phyloP scores from a whole-genome alignment of 2,329 filamentous ascomycete genomes.

The Botryotinia convoluta region DNA sequence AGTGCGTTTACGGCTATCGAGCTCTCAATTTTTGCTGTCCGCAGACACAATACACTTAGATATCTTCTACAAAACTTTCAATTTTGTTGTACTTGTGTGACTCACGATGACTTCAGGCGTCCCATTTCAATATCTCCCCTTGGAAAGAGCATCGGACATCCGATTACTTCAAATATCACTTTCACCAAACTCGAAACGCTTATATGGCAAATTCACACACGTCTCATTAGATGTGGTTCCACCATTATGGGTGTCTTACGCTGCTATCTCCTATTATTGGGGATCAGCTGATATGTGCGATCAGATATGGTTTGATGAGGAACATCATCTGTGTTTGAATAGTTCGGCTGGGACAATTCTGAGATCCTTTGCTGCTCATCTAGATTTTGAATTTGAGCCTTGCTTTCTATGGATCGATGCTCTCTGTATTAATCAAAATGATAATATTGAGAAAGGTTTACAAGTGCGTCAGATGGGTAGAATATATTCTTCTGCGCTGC shows the following conservation, averaged over 20 bases:
- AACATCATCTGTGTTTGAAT: neutral
- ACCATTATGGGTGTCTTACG: neutral
- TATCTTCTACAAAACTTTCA: accelerated
- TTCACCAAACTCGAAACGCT: neutral
- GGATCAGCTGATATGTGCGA: neutral
- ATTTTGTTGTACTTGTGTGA: neutral
- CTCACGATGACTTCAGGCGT: neutral
- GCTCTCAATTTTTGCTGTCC: too few relatives aligned
- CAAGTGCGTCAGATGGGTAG: neutral
- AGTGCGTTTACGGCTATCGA: neutral
- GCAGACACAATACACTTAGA: neutral
- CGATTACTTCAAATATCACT: neutral
- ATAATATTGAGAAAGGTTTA: neutral
- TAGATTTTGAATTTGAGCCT: neutral
- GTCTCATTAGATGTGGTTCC: neutral
- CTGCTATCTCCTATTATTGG: neutral
- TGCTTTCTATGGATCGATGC: neutral
- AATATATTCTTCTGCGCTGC: neutral
- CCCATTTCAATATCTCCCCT: neutral
- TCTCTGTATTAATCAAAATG: neutral
- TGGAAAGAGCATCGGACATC: neutral
- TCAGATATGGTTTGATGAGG: neutral
- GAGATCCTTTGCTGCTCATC: neutral
- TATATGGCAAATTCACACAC: neutral
- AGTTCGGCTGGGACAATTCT: neutral